phyloP scores from a whole-genome alignment of 1,284 basidiomycete genomes.

The Vanrija humicola region DNA sequence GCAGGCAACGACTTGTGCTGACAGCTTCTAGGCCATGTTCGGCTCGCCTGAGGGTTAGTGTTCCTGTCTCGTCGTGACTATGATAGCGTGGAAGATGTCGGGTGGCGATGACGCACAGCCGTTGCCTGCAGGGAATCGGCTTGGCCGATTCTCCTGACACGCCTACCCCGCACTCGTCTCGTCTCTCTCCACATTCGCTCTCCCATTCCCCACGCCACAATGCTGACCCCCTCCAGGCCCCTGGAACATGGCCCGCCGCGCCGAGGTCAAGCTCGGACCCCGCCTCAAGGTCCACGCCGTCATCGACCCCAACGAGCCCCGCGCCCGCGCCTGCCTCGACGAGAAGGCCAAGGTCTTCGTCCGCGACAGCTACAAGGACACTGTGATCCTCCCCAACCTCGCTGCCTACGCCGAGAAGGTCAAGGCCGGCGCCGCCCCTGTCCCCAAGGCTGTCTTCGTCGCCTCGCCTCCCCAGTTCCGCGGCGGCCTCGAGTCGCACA shows the following conservation, averaged over 20 bases:
- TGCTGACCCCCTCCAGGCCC: constrained; percentile 25
- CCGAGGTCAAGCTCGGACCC: constrained; percentile 69
- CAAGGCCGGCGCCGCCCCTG: constrained; percentile 50
- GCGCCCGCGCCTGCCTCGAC: constrained; percentile 70
- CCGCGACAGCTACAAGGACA: constrained; percentile 79
- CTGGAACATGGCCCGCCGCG: constrained; percentile 38
- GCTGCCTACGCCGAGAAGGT: constrained; percentile 59
- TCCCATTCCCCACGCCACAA: background rate
- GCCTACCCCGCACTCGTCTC: background rate
- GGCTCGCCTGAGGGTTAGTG: constrained; percentile 41
- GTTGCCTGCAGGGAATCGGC: too few relatives aligned
- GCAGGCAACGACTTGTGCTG: background rate
- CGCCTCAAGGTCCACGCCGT: constrained; percentile 90
- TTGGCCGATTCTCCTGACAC: background rate
- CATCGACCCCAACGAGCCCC: constrained; percentile 80
- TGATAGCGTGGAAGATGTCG: too few relatives aligned
- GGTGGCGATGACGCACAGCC: too few relatives aligned
- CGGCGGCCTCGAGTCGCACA: constrained; percentile 64
- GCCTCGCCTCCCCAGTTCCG: constrained; percentile 90
- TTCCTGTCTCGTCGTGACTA: too few relatives aligned
- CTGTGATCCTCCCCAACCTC: constrained; percentile 74
- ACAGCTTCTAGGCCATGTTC: constrained; percentile 38
- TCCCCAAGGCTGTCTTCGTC: constrained; percentile 73
- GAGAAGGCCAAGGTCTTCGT: constrained; percentile 86
- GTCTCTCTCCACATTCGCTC: background rate